A percentile compares a stretch with the other conserved stretches of the same genome.
Evolutionary conservation across 805 yeast genomes (phyloP).

Genomic region (Myxozyma udenii): DNA sequence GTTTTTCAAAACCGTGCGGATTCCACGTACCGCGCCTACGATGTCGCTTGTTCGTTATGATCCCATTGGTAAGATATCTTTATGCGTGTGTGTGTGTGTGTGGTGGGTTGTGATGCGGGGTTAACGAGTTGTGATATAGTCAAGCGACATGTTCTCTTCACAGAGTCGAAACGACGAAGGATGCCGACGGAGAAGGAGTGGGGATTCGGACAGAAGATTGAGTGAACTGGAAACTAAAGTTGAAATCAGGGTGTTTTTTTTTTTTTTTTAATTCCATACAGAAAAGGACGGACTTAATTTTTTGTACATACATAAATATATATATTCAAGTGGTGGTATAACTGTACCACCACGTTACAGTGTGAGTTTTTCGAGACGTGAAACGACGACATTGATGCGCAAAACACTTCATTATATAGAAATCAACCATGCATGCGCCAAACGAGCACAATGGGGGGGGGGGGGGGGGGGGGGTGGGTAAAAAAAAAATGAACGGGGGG

Average conservation of each 20-base stretch:
- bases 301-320: background rate
- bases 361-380: too few species aligned
- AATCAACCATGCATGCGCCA: background rate
- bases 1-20: constrained; percentile 69
- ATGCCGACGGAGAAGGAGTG: constrained; percentile 39
- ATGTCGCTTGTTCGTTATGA: constrained; percentile 83
- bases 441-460: background rate
- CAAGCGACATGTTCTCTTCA: constrained; percentile 85
- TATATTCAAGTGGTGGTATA: background rate
- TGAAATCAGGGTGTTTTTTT: background rate
- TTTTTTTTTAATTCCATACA: background rate
- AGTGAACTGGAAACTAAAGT: background rate
- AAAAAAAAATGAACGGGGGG: background rate
- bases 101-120: background rate
- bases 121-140: constrained; percentile 40
- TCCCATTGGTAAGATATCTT: constrained; percentile 56
- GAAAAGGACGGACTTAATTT: too few species aligned
- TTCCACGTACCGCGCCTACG: constrained; percentile 77
- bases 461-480: background rate
- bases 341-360: background rate
- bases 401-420: background rate
- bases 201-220: constrained; percentile 28
- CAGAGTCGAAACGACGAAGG: constrained; percentile 79
- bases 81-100: constrained; percentile 29
- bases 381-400: background rate